Conservation (phyloP, 345 rosid genomes). For the Eutrema japonicum region DNA sequence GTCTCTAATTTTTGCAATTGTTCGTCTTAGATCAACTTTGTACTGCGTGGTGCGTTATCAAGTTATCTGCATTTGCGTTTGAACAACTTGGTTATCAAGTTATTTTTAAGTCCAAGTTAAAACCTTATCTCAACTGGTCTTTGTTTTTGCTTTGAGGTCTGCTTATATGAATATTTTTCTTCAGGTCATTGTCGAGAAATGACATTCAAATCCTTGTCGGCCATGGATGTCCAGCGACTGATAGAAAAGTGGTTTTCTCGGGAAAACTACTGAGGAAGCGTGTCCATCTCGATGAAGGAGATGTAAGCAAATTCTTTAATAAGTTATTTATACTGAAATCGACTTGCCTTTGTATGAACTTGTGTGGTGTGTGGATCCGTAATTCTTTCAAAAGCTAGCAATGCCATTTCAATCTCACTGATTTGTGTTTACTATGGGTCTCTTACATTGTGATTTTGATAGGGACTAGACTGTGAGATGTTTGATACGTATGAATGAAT, state of each 20-base stretch:
- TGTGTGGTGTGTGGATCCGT: not conserved
- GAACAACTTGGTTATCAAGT: not conserved
- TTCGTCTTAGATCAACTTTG: not conserved
- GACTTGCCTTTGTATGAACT: not conserved
- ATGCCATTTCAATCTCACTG: not conserved
- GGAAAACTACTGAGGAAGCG: conserved; percentile 87
- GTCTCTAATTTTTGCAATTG: not conserved
- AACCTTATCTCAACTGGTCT: not conserved
- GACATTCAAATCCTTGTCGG: conserved; percentile 90
- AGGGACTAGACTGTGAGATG: conserved; percentile 7
- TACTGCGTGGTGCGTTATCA: not conserved
- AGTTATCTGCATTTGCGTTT: conserved; percentile 10
- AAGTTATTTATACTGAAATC: not conserved
- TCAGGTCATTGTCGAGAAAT: conserved; percentile 82
- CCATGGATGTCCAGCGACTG: conserved; percentile 89
- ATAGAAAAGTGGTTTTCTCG: conserved; percentile 86
- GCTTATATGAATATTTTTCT: conserved; percentile 34
- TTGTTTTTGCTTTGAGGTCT: not conserved
- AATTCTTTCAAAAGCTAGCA: not conserved
- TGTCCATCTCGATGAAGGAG: conserved; percentile 97
- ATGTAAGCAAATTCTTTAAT: conserved; percentile 61
- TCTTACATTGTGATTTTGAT: not conserved
- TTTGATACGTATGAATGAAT: not conserved
- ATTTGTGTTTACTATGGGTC: conserved; percentile 1
- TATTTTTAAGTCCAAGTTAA: not conserved